Percentiles rank a stretch among this genome's conserved stretches.
These are phyloP conservation scores for Solanum lycopersicoides DNA, from an alignment of 257 asterid genomes.

Conservation along the genomic window DNA sequence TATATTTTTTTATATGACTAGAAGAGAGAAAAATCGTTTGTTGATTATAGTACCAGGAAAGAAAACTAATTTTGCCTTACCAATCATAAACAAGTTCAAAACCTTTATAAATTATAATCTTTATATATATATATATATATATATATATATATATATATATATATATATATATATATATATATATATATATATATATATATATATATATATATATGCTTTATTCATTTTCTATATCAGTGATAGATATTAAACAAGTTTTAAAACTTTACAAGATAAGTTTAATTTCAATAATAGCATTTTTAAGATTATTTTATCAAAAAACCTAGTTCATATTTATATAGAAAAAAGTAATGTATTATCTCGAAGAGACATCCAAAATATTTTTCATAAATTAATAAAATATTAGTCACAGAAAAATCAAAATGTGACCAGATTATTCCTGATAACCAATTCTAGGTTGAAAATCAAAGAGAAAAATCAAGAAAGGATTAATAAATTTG, in stretches of 20 bases:
- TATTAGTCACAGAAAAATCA: background rate
- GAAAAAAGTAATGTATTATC: no score
- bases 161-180: background rate
- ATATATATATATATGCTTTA: background rate
- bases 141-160: background rate
- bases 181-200: no score
- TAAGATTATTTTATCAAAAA: background rate
- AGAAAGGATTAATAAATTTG: background rate
- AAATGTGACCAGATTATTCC: background rate
- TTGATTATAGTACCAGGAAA: background rate
- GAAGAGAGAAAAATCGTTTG: background rate
- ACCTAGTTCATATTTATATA: no score
- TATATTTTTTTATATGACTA: background rate
- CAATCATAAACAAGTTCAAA: background rate
- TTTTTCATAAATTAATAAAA: no score
- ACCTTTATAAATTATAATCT: background rate
- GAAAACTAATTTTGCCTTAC: background rate
- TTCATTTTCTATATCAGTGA: background rate
- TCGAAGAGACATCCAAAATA: rapidly evolving
- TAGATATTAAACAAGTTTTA: no score
- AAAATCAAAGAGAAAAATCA: no score
- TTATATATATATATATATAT: background rate
- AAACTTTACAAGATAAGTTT: no score
- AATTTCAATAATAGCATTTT: background rate
- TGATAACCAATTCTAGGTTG: background rate